These are phyloP conservation scores for Corchorus capsularis DNA, from an alignment of 345 rosid genomes.

Conservation along the genomic window DNA sequence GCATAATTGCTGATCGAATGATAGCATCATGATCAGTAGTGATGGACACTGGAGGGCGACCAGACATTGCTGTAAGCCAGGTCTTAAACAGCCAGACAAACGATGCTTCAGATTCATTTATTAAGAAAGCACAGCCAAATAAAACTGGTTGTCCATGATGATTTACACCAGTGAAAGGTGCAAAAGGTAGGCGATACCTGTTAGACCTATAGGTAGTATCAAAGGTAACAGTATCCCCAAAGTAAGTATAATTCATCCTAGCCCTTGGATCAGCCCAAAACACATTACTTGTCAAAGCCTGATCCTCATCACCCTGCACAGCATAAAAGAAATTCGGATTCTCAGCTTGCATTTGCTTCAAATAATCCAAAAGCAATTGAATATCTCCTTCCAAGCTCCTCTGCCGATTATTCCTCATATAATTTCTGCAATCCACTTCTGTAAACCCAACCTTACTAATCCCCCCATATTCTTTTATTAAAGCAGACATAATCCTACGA, in stretches of 20 bases:
- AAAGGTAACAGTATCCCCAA: constrained; percentile 51
- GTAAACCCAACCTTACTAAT: constrained; percentile 64
- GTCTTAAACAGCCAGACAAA: constrained; percentile 64
- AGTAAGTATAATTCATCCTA: constrained; percentile 33
- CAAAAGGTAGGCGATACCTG: constrained; percentile 51
- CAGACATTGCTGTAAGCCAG: constrained; percentile 60
- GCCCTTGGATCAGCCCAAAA: constrained; percentile 55
- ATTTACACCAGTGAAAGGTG: constrained; percentile 52
- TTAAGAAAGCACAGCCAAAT: constrained; percentile 61
- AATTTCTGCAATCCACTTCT: constrained; percentile 60
- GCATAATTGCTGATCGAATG: constrained; percentile 52
- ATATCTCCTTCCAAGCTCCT: constrained; percentile 52
- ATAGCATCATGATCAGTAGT: constrained; percentile 60
- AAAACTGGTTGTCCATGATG: constrained; percentile 71
- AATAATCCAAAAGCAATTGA: constrained; percentile 53
- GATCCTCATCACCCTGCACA: constrained; percentile 43
- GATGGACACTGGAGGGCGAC: constrained; percentile 55
- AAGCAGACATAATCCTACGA: constrained; percentile 59
- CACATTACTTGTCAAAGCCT: constrained; percentile 40
- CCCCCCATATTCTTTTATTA: constrained; percentile 62
- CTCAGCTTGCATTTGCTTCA: constrained; percentile 49
- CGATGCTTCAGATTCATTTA: constrained; percentile 58
- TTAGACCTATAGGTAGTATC: constrained; percentile 54
- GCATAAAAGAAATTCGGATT: constrained; percentile 42
- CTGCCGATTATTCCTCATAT: constrained; percentile 57